These are phyloP conservation scores for Bipolaris victoriae DNA, from an alignment of 2,329 filamentous ascomycete genomes.

Conservation along the genomic window DNA sequence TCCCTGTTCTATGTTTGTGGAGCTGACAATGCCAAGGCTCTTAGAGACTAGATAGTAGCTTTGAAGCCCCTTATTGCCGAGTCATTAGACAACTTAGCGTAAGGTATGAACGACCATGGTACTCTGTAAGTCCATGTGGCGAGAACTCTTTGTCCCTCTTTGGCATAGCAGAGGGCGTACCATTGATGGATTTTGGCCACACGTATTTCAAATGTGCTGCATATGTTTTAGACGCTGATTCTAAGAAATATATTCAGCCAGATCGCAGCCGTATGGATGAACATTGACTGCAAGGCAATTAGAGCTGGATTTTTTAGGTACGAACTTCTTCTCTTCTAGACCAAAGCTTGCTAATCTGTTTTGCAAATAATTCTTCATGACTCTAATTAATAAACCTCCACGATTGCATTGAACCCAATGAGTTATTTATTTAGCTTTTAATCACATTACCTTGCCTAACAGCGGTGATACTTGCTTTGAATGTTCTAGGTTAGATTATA, in stretches of 20 bases:
- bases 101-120: background rate
- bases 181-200: background rate
- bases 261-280: background rate
- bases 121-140: background rate
- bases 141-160: background rate
- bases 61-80: background rate
- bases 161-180: background rate
- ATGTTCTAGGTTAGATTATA: too few relatives aligned
- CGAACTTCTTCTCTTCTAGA: too few relatives aligned
- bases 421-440: too few relatives aligned
- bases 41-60: background rate
- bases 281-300: background rate
- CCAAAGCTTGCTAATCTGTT: too few relatives aligned
- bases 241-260: background rate
- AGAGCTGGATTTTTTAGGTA: background rate
- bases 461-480: too few relatives aligned
- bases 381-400: too few relatives aligned
- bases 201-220: background rate
- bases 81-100: background rate
- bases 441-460: too few relatives aligned
- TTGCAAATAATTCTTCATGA: too few relatives aligned
- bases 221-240: background rate
- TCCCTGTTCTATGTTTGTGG: background rate
- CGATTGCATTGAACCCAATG: too few relatives aligned
- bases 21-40: background rate